These are phyloP conservation scores for Zymoseptoria ardabiliae DNA, from an alignment of 2,329 filamentous ascomycete genomes.

Conservation along the genomic window DNA sequence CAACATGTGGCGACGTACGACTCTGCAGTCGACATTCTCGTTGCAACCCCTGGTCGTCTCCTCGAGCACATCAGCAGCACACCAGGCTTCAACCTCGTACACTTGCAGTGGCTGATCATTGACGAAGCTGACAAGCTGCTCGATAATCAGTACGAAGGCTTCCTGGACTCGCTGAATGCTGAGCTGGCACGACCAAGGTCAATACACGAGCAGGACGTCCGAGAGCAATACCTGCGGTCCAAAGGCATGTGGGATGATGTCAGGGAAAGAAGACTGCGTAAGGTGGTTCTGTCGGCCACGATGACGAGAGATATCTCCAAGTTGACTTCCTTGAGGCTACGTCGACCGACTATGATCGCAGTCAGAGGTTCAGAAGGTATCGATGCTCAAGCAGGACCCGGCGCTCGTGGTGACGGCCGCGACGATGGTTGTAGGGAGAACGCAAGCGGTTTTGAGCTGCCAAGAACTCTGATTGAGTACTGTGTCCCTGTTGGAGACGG, in stretches of 20 bases:
- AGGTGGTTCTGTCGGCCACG: constrained; percentile 83
- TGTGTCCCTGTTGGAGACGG: constrained; percentile 45
- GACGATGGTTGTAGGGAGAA: constrained; percentile 20
- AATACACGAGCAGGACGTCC: constrained; percentile 19
- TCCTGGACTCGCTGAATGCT: constrained; percentile 21
- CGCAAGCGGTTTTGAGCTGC: constrained; percentile 50
- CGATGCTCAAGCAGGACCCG: constrained; percentile 25
- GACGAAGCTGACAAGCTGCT: constrained; percentile 91
- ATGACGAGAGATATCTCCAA: constrained; percentile 83
- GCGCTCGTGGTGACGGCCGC: constrained; percentile 16
- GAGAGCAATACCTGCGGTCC: constrained; percentile 21
- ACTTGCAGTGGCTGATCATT: constrained; percentile 80
- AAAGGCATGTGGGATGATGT: constrained; percentile 31
- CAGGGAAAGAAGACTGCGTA: constrained; percentile 51
- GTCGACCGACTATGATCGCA: constrained; percentile 66
- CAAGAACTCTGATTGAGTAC: constrained; percentile 38
- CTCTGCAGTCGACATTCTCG: constrained; percentile 77
- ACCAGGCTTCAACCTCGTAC: constrained; percentile 68
- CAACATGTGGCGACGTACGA: constrained; percentile 58
- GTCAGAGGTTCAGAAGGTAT: constrained; percentile 50
- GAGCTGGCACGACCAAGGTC: constrained; percentile 15
- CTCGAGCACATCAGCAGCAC: constrained; percentile 87
- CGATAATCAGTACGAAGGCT: constrained; percentile 50
- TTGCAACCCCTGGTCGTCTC: constrained; percentile 84
- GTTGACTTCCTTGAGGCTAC: constrained; percentile 64